These are phyloP conservation scores for Albifimbria verrucaria DNA, from an alignment of 2,329 filamentous ascomycete genomes.

Conservation along the genomic window DNA sequence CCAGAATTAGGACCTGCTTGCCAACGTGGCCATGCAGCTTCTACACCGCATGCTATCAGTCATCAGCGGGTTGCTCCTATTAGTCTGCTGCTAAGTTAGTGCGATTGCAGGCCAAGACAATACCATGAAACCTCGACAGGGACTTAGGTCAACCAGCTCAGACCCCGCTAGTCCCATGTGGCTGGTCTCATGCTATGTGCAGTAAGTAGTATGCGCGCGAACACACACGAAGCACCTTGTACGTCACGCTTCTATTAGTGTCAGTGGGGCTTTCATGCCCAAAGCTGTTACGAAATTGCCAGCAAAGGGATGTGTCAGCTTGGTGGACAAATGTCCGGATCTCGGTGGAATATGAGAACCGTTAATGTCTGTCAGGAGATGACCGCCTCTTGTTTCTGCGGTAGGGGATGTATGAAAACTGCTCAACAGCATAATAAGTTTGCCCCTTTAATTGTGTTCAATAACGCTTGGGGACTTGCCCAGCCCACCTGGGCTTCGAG, in stretches of 20 bases:
- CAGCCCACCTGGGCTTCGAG: too few relatives aligned
- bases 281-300: background rate
- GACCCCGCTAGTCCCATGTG: background rate
- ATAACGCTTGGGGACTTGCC: too few relatives aligned
- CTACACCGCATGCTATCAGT: background rate
- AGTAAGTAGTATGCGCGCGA: background rate
- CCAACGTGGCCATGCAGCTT: slow-evolving; percentile 8
- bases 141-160: background rate
- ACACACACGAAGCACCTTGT: background rate
- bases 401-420: background rate
- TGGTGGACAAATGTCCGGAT: background rate
- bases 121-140: background rate
- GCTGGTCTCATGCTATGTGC: background rate
- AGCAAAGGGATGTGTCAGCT: background rate
- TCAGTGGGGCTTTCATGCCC: background rate
- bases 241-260: slow-evolving; percentile 1
- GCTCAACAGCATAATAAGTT: background rate
- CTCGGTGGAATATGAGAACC: background rate
- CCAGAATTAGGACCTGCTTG: background rate
- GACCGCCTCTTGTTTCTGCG: background rate
- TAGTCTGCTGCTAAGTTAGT: too few relatives aligned
- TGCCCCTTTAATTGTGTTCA: background rate
- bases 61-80: too few relatives aligned
- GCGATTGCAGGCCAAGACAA: background rate
- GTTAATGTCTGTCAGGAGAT: background rate